phyloP scores from a whole-genome alignment of 1,284 basidiomycete species.

The Cerioporus squamosus region DNA sequence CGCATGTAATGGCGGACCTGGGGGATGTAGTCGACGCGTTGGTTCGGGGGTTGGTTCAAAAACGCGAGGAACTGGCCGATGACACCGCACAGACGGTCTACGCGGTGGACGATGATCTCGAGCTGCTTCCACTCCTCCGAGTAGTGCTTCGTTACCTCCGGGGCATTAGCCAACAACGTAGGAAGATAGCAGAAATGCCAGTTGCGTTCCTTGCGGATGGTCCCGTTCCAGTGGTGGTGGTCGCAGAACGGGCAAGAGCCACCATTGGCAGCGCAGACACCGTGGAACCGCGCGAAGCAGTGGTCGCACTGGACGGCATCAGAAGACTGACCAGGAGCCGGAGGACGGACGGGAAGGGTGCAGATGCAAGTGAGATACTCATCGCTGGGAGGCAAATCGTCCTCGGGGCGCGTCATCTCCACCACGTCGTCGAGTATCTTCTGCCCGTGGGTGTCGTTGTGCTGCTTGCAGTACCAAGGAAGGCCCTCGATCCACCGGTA shows the following conservation, averaged over 20 bases:
- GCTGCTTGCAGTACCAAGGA: conserved; percentile 76
- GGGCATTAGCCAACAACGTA: conserved; percentile 65
- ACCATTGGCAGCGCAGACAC: conserved; percentile 80
- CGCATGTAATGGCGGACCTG: conserved; percentile 87
- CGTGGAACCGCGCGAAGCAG: conserved; percentile 82
- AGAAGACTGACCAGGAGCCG: conserved; percentile 68
- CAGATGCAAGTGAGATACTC: conserved; percentile 87
- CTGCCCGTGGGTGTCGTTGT: conserved; percentile 62
- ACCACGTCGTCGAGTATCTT: conserved; percentile 72
- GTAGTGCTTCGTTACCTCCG: conserved; percentile 75
- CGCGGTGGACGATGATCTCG: conserved; percentile 74
- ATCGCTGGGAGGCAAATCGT: conserved; percentile 74
- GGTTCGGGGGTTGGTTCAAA: conserved; percentile 67
- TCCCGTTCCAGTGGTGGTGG: conserved; percentile 86
- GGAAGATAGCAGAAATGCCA: conserved; percentile 83
- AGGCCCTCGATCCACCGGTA: conserved; percentile 71
- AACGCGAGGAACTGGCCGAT: conserved; percentile 81
- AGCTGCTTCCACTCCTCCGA: conserved; percentile 78
- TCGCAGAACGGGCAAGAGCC: conserved; percentile 88
- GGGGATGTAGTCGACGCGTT: conserved; percentile 70
- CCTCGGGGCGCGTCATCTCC: conserved; percentile 70
- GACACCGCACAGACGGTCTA: conserved; percentile 70
- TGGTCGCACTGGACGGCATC: conserved; percentile 88
- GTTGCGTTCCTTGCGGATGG: conserved; percentile 75
- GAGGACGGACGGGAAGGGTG: conserved; percentile 71